Conservation (phyloP, 306 rosid genomes). For the Medicago arabica region DNA sequence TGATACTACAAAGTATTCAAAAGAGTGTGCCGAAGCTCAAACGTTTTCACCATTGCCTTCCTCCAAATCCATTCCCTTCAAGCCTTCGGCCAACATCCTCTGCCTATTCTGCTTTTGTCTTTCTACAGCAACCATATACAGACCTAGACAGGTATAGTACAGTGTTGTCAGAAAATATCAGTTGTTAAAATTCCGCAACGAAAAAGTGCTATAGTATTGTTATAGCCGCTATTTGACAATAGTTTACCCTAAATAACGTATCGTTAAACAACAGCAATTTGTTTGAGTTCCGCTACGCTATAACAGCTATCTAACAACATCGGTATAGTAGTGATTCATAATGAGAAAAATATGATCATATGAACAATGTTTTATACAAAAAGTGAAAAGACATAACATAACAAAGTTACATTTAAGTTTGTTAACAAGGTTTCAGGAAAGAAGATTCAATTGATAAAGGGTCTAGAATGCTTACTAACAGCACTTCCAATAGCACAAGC, state of each 20-base stretch:
- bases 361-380: neutral
- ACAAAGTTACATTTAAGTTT: slow-evolving; percentile 14
- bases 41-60: slow-evolving; percentile 23
- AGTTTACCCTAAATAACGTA: too few species aligned
- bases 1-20: slow-evolving; percentile 13
- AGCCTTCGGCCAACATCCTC: slow-evolving; percentile 53
- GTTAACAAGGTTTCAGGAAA: slow-evolving; percentile 18
- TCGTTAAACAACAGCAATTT: too few species aligned
- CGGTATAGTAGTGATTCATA: slow-evolving; percentile 4
- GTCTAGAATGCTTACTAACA: slow-evolving; percentile 41
- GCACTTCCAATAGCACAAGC: slow-evolving; percentile 60
- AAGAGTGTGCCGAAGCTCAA: slow-evolving; percentile 23
- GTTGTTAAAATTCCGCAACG: too few species aligned
- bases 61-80: slow-evolving; percentile 47
- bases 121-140: slow-evolving; percentile 59
- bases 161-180: too few species aligned
- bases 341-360: slow-evolving; percentile 21
- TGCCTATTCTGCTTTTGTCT: slow-evolving; percentile 51
- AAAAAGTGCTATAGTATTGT: too few species aligned
- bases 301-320: too few species aligned
- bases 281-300: too few species aligned
- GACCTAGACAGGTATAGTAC: slow-evolving; percentile 38
- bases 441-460: neutral
- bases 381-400: slow-evolving; percentile 12
- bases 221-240: too few species aligned